Base-by-base conservation (phyloP, 75 land plant species). In the Gnetum montanum region DNA sequence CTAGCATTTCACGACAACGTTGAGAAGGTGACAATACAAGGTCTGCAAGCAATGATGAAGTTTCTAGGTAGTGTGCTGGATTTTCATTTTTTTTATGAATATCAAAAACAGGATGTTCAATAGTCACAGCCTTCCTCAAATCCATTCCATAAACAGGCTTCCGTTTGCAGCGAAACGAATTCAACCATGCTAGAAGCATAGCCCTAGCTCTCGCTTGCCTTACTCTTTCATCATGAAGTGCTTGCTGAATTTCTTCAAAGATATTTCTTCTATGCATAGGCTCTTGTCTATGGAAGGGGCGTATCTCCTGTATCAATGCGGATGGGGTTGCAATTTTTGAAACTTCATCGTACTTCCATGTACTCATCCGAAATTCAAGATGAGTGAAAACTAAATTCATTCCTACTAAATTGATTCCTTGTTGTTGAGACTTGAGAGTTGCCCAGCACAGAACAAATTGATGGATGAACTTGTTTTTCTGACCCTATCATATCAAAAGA, bases 401-500 rank as follows among this genome's bases (percentile, higher is more conserved):
- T 34, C 60, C 72, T 6, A 15, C 49, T 25, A 90, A 48, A 61
- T 77, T 76, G 45, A 74, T n/a, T n/a, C n/a, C n/a, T n/a, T n/a
- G n/a, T n/a, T n/a, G n/a, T n/a, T n/a, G n/a, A n/a, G n/a, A n/a
- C n/a, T n/a, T n/a, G n/a, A n/a, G n/a, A n/a, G n/a, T 70, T 6
- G 61, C 54, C 35, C 59, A 68, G 46, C 79, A 83, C 48, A 78
- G 86, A 6, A 60, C 71, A 67, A 34, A 27, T 18, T 56, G 33
- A 35, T 74, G 66, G 16, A 83, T 58, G 31, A 43, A 95, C 41
- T 33, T 86, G 85, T 49, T 76, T 43, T 33, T 90, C 84, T 46
- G 90, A 70, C 19, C 92, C 86, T 46, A 37, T 51, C 97, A 95
- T 83, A 61, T 95, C 96, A 81, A 76, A 95, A 31, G 99, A 89